These are phyloP conservation scores for Starmerella floris DNA, from an alignment of 805 yeast species.

Conservation along the genomic window DNA sequence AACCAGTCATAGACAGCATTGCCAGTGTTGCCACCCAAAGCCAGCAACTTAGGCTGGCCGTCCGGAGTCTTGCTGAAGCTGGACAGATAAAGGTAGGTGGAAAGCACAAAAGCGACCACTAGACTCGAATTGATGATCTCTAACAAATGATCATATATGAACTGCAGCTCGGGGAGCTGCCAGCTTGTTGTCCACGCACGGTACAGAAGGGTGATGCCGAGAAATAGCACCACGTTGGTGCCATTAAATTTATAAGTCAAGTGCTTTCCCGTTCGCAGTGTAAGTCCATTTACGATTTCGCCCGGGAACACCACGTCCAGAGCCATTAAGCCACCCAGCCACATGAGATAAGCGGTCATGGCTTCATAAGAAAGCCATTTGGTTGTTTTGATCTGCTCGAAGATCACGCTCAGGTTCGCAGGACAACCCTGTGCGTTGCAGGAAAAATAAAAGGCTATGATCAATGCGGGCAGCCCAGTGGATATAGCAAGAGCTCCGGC, in stretches of 20 bases:
- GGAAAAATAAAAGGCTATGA: slow-evolving; percentile 45
- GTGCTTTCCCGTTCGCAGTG: slow-evolving; percentile 59
- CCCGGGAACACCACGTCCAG: slow-evolving; percentile 63
- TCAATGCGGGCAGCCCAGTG: slow-evolving; percentile 50
- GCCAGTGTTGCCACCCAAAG: slow-evolving; percentile 77
- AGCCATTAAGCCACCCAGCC: slow-evolving; percentile 57
- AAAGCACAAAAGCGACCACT: slow-evolving; percentile 48
- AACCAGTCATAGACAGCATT: slow-evolving; percentile 78
- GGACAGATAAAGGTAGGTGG: slow-evolving; percentile 48
- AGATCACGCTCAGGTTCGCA: slow-evolving; percentile 14
- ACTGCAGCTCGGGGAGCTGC: slow-evolving; percentile 64
- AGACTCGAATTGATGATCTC: slow-evolving; percentile 52
- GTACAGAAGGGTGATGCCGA: slow-evolving; percentile 32
- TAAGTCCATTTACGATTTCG: slow-evolving; percentile 46
- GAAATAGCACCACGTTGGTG: slow-evolving; percentile 35
- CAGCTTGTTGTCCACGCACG: slow-evolving; percentile 43
- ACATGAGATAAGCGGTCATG: slow-evolving; percentile 52
- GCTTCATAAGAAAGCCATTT: slow-evolving; percentile 27
- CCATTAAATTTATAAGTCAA: slow-evolving; percentile 78
- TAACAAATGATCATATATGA: slow-evolving; percentile 53
- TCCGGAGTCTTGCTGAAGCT: slow-evolving; percentile 39
- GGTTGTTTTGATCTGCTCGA: slow-evolving; percentile 11
- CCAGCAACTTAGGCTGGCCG: slow-evolving; percentile 47
- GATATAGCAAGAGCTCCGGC: slow-evolving; percentile 60
- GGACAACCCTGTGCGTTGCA: slow-evolving; percentile 40